These are phyloP conservation scores for Kazachstania sp. DNA, from an alignment of 1,139 yeast species.

Conservation along the genomic window DNA sequence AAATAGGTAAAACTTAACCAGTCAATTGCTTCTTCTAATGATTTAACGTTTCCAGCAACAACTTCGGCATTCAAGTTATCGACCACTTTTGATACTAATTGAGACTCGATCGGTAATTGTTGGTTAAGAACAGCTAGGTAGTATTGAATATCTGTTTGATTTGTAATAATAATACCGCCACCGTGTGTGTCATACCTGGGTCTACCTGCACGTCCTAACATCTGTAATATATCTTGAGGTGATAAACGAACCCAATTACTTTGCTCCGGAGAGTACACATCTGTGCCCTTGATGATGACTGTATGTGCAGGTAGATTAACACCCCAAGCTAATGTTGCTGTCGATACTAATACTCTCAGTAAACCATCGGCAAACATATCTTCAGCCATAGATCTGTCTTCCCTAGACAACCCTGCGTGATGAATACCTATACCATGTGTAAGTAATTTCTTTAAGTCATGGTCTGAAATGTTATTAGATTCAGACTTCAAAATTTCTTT, in stretches of 20 bases:
- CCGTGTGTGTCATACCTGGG: constrained; percentile 90
- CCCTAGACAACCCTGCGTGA: constrained; percentile 81
- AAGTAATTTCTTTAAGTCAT: constrained; percentile 51
- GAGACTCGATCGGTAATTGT: constrained; percentile 89
- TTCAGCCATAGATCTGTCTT: constrained; percentile 72
- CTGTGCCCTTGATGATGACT: constrained; percentile 91
- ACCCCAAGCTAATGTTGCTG: constrained; percentile 99
- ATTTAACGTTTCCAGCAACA: constrained; percentile 57
- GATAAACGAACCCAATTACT: constrained; percentile 85
- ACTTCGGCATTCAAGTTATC: constrained; percentile 84
- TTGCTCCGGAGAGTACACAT: constrained; percentile 81
- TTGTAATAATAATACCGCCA: constrained; percentile 87
- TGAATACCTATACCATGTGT: constrained; percentile 81
- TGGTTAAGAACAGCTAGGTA: constrained; percentile 83
- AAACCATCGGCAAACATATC: constrained; percentile 85
- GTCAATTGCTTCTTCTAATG: constrained; percentile 55
- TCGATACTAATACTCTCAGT: constrained; percentile 73
- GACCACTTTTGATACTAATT: constrained; percentile 58
- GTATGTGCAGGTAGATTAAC: constrained; percentile 96
- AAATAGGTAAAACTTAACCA: constrained; percentile 82
- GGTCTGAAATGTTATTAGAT: constrained; percentile 46
- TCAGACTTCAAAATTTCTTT: constrained; percentile 57
- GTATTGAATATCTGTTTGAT: constrained; percentile 78
- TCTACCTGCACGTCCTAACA: constrained; percentile 96
- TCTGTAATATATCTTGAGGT: constrained; percentile 90